phyloP scores from a whole-genome alignment of 73 alveolate genomes.

The Urostyla sp. region DNA sequence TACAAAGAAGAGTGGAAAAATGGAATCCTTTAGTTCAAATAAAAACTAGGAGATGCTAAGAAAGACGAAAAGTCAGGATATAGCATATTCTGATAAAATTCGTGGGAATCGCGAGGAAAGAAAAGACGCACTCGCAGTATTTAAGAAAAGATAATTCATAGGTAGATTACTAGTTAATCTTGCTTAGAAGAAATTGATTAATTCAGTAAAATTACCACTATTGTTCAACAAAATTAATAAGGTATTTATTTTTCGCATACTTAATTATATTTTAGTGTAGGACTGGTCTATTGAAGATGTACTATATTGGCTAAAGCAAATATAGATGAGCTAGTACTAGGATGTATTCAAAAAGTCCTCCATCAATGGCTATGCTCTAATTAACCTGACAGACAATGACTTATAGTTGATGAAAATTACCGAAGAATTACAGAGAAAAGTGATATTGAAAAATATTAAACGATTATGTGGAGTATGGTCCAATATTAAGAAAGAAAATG shows the following conservation, averaged over 20 bases:
- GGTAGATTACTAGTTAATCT: background rate
- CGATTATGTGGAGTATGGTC: slow-evolving; percentile 3
- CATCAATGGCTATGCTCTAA: slow-evolving; percentile 35
- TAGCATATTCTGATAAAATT: background rate
- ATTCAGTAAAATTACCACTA: slow-evolving; percentile 38
- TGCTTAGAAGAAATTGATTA: slow-evolving; percentile 27
- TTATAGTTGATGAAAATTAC: background rate
- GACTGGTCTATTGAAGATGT: slow-evolving; percentile 38
- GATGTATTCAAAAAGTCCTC: slow-evolving; percentile 1
- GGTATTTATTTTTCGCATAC: slow-evolving; percentile 22
- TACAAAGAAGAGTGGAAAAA: slow-evolving; percentile 64
- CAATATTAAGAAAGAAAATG: slow-evolving; percentile 14
- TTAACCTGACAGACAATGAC: slow-evolving; percentile 33
- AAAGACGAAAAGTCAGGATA: background rate
- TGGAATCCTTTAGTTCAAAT: slow-evolving; percentile 25
- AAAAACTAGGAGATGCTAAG: slow-evolving; percentile 3
- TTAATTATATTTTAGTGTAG: slow-evolving; percentile 2
- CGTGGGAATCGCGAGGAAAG: background rate
- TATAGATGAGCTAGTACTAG: background rate
- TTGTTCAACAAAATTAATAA: slow-evolving; percentile 3
- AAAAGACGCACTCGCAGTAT: no score
- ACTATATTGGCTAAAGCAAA: slow-evolving; percentile 2
- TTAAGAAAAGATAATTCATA: background rate
- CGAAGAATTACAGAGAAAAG: background rate
- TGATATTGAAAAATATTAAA: slow-evolving; percentile 8